Evolutionary conservation across 495 filamentous ascomycete genomes (phyloP), one percentile per base, ranked within the genome.

Genomic region (Tetracladium setigerum): DNA sequence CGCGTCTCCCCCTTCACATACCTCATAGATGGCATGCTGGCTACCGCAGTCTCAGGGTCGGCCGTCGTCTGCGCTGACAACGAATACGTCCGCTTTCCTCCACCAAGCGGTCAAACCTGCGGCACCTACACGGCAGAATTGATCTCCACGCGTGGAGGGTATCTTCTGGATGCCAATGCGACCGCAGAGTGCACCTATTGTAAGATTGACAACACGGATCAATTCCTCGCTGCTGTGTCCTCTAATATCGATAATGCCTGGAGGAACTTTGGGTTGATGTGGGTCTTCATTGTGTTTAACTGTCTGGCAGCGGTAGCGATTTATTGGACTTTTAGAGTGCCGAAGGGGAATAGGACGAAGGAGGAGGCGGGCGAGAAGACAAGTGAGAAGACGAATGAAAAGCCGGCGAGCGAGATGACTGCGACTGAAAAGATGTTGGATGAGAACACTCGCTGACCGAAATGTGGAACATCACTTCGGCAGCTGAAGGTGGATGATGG

Each of bases 231-330:
- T 0, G 11, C 39, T 1, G 52, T 81, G 5, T 61, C 62, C 15
- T 71, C 77, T 10, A 36, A 64, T 14, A 86, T 77, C 30, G 45
- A 52, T 4, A 67, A 89, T 63, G 70, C 77, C 32, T 90, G 85
- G 86, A 74, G 89, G 41, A 89, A 95, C 65, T 73, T 87, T 30
- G 88, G 86, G 36, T 86, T 95, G 49, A 56, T 95, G 37, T 60
- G 86, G 32, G 85, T 59, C 2, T 89, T 94, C 60, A 77, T 84
- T 58, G 46, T 83, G 19, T 54, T 91, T 65, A 95, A 95, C 60
- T 62, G 86, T 46, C 56, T 70, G 14, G 79, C 62, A 32, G 87
- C 86, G 0, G 58, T 89, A 14, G 68, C 74, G 36, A 59, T 95
- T 12, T 95, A 94, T 64, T 94, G 83, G 83, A 61, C 88, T 43